Percentiles rank a stretch among this genome's conserved stretches.
These are phyloP conservation scores for Letharia lupina DNA, from an alignment of 495 filamentous ascomycete species.

Conservation along the genomic window DNA sequence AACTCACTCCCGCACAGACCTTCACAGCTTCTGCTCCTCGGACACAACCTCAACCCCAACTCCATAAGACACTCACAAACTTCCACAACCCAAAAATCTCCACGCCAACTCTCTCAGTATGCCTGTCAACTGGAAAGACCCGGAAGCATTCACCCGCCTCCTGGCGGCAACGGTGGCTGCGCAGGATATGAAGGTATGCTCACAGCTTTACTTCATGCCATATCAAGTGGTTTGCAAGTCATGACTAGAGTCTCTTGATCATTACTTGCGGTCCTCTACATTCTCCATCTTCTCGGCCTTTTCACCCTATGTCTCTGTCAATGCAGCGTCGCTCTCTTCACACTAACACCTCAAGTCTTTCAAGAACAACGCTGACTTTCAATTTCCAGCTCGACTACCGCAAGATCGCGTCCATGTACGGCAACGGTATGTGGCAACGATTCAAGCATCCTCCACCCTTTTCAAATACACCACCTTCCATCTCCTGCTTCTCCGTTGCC, in stretches of 20 bases:
- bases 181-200: conserved; percentile 25
- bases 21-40: conserved; percentile 1
- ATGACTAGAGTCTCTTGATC: neutral
- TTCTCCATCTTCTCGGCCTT: neutral
- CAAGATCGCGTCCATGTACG: conserved; percentile 26
- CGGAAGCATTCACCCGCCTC: conserved; percentile 29
- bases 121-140: conserved; percentile 34
- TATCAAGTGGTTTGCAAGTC: neutral
- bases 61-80: neutral
- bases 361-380: neutral
- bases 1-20: neutral
- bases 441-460: neutral
- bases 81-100: neutral
- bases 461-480: too few relatives aligned
- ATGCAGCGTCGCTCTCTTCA: neutral
- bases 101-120: conserved; percentile 22
- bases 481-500: neutral
- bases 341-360: neutral
- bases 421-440: conserved; percentile 18
- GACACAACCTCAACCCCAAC: neutral
- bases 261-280: neutral
- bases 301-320: too few relatives aligned
- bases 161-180: conserved; percentile 31
- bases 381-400: conserved; percentile 24
- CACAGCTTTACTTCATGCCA: neutral